These are phyloP conservation scores for Leccinum longicurvipes DNA, from an alignment of 768 basidiomycete species.

Conservation along the genomic window DNA sequence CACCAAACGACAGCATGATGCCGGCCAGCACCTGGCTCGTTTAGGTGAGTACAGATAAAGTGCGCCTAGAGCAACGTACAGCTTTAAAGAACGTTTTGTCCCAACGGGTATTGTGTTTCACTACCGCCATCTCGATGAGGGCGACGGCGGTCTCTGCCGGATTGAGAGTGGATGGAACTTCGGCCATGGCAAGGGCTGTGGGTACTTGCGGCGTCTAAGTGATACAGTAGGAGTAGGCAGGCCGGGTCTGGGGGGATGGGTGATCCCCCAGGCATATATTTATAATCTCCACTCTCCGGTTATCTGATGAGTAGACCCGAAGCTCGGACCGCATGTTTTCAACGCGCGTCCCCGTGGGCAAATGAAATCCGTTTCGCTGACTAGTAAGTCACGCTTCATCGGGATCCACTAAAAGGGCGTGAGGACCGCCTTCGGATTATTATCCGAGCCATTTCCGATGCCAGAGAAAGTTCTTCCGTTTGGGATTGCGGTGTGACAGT, in stretches of 20 bases:
- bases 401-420: background rate
- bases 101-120: conserved; percentile 62
- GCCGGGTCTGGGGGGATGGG: background rate
- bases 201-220: background rate
- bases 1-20: conserved; percentile 73
- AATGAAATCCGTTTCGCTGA: conserved; percentile 6
- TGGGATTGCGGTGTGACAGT: background rate
- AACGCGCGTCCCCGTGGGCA: background rate
- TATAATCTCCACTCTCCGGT: conserved; percentile 13
- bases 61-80: conserved; percentile 39
- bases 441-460: background rate
- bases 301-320: conserved; percentile 1
- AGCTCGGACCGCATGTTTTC: conserved; percentile 2
- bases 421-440: background rate
- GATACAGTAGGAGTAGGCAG: conserved; percentile 3
- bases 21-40: conserved; percentile 59
- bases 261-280: conserved; percentile 4
- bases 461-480: background rate
- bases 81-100: conserved; percentile 66
- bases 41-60: background rate
- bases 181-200: conserved; percentile 13
- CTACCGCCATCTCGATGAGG: conserved; percentile 55
- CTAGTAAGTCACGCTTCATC: background rate
- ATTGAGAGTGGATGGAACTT: conserved; percentile 46
- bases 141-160: conserved; percentile 55